A percentile compares a stretch with the other conserved stretches of the same genome.
Evolutionary conservation across 495 filamentous ascomycete genomes (phyloP).

Genomic region (Hypomontagnella monticulosa): DNA sequence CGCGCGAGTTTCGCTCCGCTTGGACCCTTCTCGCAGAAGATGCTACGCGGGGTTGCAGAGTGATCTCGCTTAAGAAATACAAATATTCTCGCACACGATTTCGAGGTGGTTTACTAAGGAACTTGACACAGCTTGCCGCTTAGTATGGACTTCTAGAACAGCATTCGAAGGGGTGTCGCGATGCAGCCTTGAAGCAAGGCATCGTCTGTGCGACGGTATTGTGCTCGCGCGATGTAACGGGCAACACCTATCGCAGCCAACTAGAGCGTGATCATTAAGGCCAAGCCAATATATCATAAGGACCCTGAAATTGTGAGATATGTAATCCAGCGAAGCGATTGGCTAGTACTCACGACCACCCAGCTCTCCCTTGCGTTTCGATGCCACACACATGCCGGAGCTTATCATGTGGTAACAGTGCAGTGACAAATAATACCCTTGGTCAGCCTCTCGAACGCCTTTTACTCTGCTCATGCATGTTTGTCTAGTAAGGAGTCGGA

Average conservation of each 20-base stretch:
- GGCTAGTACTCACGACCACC: neutral
- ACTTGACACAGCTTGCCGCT: neutral
- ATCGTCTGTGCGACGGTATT: slow-evolving; percentile 15
- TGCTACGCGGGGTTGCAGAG: slow-evolving; percentile 25
- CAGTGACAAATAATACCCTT: slow-evolving; percentile 20
- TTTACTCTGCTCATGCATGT: slow-evolving; percentile 22
- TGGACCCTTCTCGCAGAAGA: slow-evolving; percentile 30
- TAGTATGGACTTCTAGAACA: slow-evolving; percentile 32
- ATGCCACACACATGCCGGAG: slow-evolving; percentile 14
- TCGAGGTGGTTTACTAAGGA: slow-evolving; percentile 22
- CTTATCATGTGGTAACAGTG: slow-evolving; percentile 21
- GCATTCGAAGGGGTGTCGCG: slow-evolving; percentile 16
- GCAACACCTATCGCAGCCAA: neutral
- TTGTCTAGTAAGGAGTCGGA: slow-evolving; percentile 30
- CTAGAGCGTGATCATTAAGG: slow-evolving; percentile 20
- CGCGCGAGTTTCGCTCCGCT: slow-evolving; percentile 8
- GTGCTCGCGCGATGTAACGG: slow-evolving; percentile 25
- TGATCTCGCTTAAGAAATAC: slow-evolving; percentile 6
- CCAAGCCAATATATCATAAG: slow-evolving; percentile 26
- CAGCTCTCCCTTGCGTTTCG: slow-evolving; percentile 20
- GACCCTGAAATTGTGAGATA: slow-evolving; percentile 33
- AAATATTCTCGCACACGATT: neutral
- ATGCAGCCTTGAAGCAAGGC: slow-evolving; percentile 21
- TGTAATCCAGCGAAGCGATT: slow-evolving; percentile 8
- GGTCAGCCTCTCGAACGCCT: slow-evolving; percentile 2